A percentile compares a stretch with the other conserved stretches of the same genome.
Evolutionary conservation across 352 stramenopile species (phyloP).

Genomic region (Globisporangium heterothallicum): DNA sequence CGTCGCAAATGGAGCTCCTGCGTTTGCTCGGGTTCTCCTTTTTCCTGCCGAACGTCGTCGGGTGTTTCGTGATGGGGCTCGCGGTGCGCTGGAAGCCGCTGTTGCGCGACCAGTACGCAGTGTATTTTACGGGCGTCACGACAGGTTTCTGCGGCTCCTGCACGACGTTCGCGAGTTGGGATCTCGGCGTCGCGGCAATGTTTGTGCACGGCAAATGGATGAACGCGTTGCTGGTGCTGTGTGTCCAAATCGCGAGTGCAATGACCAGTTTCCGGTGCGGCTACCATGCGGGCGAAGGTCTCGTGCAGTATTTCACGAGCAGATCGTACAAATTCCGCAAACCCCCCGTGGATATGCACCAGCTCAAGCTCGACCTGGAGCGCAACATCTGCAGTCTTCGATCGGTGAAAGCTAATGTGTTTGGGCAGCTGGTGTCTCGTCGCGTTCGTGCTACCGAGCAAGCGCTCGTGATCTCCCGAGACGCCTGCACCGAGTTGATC

Average conservation of each 20-base stretch:
- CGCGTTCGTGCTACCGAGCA: constrained; percentile 40
- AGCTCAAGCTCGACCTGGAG: constrained; percentile 53
- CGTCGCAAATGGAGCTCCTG: constrained; percentile 36
- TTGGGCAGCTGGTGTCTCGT: constrained; percentile 35
- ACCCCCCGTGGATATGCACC: constrained; percentile 32
- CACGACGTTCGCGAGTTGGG: constrained; percentile 64
- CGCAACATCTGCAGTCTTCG: constrained; percentile 37
- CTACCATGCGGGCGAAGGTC: constrained; percentile 35
- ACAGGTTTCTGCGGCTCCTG: constrained; percentile 69
- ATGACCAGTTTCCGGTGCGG: constrained; percentile 38
- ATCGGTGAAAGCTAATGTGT: constrained; percentile 38
- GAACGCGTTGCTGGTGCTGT: constrained; percentile 41
- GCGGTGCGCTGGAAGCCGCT: constrained; percentile 36
- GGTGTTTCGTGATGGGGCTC: constrained; percentile 64
- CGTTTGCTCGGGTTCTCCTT: constrained; percentile 46
- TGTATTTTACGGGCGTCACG: constrained; percentile 45
- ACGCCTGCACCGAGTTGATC: constrained; percentile 38
- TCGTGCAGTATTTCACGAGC: constrained; percentile 35
- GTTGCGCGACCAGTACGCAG: constrained; percentile 36
- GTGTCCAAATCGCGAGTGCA: constrained; percentile 38
- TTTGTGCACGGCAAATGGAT: constrained; percentile 46
- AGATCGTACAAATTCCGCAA: constrained; percentile 45
- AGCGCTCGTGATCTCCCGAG: constrained; percentile 26
- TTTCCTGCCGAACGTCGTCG: constrained; percentile 52
- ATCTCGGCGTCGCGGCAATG: constrained; percentile 37